These are phyloP conservation scores for Zymoseptoria ardabiliae DNA, from an alignment of 2,329 filamentous ascomycete genomes.

Conservation along the genomic window DNA sequence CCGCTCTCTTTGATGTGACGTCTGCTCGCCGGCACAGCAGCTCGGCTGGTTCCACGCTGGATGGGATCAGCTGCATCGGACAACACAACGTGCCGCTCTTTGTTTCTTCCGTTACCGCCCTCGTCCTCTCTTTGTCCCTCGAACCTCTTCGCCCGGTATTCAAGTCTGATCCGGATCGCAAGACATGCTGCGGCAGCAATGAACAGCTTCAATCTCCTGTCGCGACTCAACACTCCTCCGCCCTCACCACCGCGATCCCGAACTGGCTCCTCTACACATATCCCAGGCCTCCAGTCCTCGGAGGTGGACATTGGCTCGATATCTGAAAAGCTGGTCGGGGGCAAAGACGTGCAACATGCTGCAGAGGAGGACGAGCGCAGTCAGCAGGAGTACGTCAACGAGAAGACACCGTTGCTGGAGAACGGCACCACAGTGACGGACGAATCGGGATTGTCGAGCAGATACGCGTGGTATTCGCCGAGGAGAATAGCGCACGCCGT, in stretches of 20 bases:
- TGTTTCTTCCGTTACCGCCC: background rate
- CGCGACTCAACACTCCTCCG: conserved; percentile 57
- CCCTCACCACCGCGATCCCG: conserved; percentile 46
- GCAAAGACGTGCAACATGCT: conserved; percentile 14
- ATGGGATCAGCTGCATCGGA: background rate
- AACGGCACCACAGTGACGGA: conserved; percentile 8
- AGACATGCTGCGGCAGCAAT: conserved; percentile 48
- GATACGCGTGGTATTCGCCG: conserved; percentile 17
- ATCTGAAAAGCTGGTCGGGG: conserved; percentile 19
- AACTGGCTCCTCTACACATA: conserved; percentile 21
- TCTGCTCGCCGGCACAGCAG: background rate
- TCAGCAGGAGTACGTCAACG: conserved; percentile 37
- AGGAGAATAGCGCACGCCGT: conserved; percentile 63
- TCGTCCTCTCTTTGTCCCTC: background rate
- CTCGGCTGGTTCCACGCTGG: background rate
- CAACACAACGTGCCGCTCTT: background rate
- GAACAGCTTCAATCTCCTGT: conserved; percentile 96
- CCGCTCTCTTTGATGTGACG: background rate
- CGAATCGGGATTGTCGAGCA: conserved; percentile 3
- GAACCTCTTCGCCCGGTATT: background rate
- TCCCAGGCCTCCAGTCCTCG: conserved; percentile 9
- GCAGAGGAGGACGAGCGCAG: conserved; percentile 12
- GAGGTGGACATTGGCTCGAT: conserved; percentile 17
- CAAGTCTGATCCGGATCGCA: background rate
- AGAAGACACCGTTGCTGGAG: conserved; percentile 62